Conservation (phyloP, 164 flowering plant species). For the Kingdonia uniflora region DNA sequence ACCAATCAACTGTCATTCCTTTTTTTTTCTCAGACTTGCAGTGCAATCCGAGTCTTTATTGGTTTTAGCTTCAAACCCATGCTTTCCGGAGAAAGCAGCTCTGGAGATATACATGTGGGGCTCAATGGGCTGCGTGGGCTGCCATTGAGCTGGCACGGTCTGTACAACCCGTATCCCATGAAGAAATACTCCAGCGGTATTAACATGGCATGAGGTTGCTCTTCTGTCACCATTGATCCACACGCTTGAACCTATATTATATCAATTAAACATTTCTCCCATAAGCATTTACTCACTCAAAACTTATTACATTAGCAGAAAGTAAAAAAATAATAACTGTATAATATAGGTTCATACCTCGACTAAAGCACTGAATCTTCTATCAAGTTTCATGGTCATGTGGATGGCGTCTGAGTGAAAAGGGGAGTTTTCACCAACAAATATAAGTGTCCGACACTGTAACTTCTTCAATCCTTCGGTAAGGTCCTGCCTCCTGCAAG, state of each 20-base stretch:
- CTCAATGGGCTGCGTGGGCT: slow-evolving; percentile 91
- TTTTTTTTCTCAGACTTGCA: slow-evolving; percentile 9
- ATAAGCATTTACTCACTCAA: neutral
- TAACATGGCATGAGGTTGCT: slow-evolving; percentile 96
- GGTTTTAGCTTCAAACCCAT: slow-evolving; percentile 96
- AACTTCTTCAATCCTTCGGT: slow-evolving; percentile 68
- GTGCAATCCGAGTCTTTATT: slow-evolving; percentile 59
- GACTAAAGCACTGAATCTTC: slow-evolving; percentile 77
- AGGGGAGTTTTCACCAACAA: slow-evolving; percentile 82
- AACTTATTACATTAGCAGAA: too few relatives aligned
- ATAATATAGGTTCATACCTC: slow-evolving; percentile 54
- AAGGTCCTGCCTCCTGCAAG: slow-evolving; percentile 70
- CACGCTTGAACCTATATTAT: slow-evolving; percentile 79
- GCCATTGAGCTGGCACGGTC: slow-evolving; percentile 43
- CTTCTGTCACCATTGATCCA: slow-evolving; percentile 97
- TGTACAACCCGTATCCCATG: slow-evolving; percentile 82
- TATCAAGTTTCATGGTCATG: slow-evolving; percentile 71
- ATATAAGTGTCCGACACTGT: slow-evolving; percentile 74
- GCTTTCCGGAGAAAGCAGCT: slow-evolving; percentile 92
- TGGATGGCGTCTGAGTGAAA: slow-evolving; percentile 77
- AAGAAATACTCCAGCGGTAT: slow-evolving; percentile 90
- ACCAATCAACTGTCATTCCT: slow-evolving; percentile 3
- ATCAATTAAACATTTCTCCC: neutral
- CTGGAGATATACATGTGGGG: slow-evolving; percentile 82
- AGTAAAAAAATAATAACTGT: too few relatives aligned